Percentiles rank a stretch among this genome's conserved stretches.
Evolutionary conservation across 257 asterid genomes (phyloP).

Genomic region (Salvia splendens): DNA sequence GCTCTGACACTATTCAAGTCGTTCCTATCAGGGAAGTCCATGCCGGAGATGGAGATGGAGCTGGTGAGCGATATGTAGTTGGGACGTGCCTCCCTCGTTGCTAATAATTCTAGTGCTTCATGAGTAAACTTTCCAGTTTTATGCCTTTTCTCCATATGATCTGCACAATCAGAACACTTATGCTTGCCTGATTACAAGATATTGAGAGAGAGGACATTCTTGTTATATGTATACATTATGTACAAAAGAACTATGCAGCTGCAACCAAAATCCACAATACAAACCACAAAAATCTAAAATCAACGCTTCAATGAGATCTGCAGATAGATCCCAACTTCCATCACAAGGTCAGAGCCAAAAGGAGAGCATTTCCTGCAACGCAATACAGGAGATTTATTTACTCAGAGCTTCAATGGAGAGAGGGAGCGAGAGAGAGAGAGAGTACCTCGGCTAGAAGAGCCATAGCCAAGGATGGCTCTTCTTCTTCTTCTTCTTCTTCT

Average conservation of each 20-base stretch:
- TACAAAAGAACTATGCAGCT: conserved; percentile 19
- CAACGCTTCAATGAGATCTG: not conserved
- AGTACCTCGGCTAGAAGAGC: conserved; percentile 51
- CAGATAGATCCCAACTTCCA: conserved; percentile 2
- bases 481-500: conserved; percentile 27
- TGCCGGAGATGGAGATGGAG: conserved; percentile 52
- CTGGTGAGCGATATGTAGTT: conserved; percentile 45
- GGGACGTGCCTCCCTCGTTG: conserved; percentile 3
- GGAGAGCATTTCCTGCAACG: conserved; percentile 62
- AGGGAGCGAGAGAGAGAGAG: conserved; percentile 1
- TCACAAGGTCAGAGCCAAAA: conserved; percentile 56
- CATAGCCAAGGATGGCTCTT: conserved; percentile 36
- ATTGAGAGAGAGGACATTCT: conserved; percentile 1
- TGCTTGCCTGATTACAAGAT: not conserved
- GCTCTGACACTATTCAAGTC: conserved; percentile 68
- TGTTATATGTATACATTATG: conserved; percentile 15
- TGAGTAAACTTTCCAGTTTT: not conserved
- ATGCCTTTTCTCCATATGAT: not conserved
- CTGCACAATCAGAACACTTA: not conserved
- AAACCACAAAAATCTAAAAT: conserved; percentile 18
- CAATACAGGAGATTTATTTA: not conserved
- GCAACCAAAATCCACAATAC: conserved; percentile 9
- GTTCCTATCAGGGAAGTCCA: conserved; percentile 60
- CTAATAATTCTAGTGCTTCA: not conserved
- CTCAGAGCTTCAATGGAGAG: not conserved